Conservation (phyloP, 2,329 filamentous ascomycete species). For the Colletotrichum gloeosporioides region DNA sequence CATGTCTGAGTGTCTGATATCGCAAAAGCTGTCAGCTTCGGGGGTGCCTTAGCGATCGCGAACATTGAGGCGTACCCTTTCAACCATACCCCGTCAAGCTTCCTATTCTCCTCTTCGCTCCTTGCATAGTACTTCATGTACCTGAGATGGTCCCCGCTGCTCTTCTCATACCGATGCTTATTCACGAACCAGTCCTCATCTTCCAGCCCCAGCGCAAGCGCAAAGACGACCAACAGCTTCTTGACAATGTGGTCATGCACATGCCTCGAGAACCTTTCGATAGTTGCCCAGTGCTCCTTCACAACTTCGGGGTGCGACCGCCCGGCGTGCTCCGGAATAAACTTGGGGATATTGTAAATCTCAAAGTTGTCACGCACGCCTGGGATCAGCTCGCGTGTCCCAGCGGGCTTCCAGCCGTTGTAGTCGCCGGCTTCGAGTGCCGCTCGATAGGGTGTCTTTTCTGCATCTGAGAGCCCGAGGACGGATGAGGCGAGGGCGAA, state of each 20-base stretch:
- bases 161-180: conserved; percentile 59
- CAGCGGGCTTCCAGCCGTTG: conserved; percentile 59
- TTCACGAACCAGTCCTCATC: conserved; percentile 61
- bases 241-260: conserved; percentile 55
- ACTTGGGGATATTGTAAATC: conserved; percentile 67
- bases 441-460: conserved; percentile 60
- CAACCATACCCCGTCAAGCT: conserved; percentile 38
- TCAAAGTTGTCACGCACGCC: conserved; percentile 59
- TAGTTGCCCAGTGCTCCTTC: conserved; percentile 52
- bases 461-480: conserved; percentile 54
- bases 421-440: conserved; percentile 57
- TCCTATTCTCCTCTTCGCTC: conserved; percentile 46
- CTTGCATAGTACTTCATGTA: conserved; percentile 63
- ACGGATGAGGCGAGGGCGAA: conserved; percentile 65
- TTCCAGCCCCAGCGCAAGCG: conserved; percentile 49
- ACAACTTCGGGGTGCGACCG: conserved; percentile 52
- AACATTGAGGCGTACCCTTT: not conserved
- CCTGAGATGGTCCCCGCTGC: conserved; percentile 61
- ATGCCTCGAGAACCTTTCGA: conserved; percentile 54
- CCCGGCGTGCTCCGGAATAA: conserved; percentile 47
- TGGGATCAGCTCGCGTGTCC: conserved; percentile 26
- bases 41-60: not conserved
- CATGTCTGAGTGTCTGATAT: conserved; percentile 51
- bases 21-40: not conserved
- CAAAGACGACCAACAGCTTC: conserved; percentile 48